These are phyloP conservation scores for Kuraishia piskuri DNA, from an alignment of 805 yeast genomes.

Conservation along the genomic window DNA sequence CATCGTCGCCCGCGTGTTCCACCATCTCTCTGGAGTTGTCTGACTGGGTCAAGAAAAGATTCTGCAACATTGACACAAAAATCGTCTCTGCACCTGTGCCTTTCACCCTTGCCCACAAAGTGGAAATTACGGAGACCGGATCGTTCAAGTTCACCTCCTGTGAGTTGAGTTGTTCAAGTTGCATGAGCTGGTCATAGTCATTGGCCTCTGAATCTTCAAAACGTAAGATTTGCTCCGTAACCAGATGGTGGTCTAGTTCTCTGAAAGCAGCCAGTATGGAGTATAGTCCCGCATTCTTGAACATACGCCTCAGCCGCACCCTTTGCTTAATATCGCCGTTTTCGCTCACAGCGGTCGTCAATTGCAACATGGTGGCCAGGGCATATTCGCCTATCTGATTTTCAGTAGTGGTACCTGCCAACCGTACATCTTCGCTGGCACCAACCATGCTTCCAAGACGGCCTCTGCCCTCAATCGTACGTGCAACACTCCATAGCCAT, in stretches of 20 bases:
- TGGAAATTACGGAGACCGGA: constrained; percentile 59
- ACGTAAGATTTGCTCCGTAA: constrained; percentile 33
- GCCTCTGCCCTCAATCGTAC: constrained; percentile 57
- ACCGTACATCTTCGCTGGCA: constrained; percentile 73
- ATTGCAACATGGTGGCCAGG: constrained; percentile 38
- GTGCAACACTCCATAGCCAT: constrained; percentile 23
- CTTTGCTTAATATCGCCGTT: constrained; percentile 27
- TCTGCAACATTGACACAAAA: constrained; percentile 57
- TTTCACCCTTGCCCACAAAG: constrained; percentile 48
- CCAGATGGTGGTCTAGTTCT: constrained; percentile 31
- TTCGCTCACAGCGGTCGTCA: constrained; percentile 39
- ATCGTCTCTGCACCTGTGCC: constrained; percentile 53
- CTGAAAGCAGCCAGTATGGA: constrained; percentile 26
- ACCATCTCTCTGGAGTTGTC: constrained; percentile 35
- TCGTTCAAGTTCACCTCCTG: constrained; percentile 53
- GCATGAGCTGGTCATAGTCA: constrained; percentile 33
- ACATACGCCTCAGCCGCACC: constrained; percentile 37
- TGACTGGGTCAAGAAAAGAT: constrained; percentile 41
- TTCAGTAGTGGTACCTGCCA: constrained; percentile 47
- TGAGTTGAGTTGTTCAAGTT: constrained; percentile 25
- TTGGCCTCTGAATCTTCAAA: constrained; percentile 29
- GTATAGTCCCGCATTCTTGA: constrained; percentile 31
- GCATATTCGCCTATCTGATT: constrained; percentile 49
- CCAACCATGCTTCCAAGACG: constrained; percentile 88
- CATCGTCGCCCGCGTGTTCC: constrained; percentile 23